Evolutionary conservation across 2,329 filamentous ascomycete genomes (phyloP).

Genomic region (Curvularia spicifera): DNA sequence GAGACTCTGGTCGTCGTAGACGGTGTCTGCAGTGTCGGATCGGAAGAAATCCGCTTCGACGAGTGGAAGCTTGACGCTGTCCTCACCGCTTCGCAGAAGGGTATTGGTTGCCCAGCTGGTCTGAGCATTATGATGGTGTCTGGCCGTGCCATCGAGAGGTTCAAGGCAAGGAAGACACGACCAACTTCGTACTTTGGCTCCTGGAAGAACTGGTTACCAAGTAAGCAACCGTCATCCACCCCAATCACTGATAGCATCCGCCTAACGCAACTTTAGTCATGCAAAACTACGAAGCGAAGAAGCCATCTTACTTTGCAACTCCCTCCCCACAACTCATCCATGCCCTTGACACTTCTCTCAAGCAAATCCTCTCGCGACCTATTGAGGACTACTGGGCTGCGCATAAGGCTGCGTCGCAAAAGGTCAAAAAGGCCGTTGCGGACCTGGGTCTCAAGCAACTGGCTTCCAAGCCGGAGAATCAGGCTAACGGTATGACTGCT

Average conservation of each 20-base stretch:
- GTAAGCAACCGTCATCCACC: slow-evolving; percentile 52
- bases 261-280: slow-evolving; percentile 68
- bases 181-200: slow-evolving; percentile 92
- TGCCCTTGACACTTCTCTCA: slow-evolving; percentile 87
- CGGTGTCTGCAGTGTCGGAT: slow-evolving; percentile 95
- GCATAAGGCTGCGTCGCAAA: slow-evolving; percentile 80
- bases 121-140: slow-evolving; percentile 95
- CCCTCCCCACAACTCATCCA: slow-evolving; percentile 93
- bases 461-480: slow-evolving; percentile 82
- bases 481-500: slow-evolving; percentile 97
- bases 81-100: slow-evolving; percentile 94
- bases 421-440: slow-evolving; percentile 81
- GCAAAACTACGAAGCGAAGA: slow-evolving; percentile 98
- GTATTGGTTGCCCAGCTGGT: slow-evolving; percentile 92
- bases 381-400: slow-evolving; percentile 81
- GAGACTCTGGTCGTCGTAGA: slow-evolving; percentile 92
- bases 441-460: slow-evolving; percentile 87
- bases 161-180: slow-evolving; percentile 80
- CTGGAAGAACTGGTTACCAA: slow-evolving; percentile 96
- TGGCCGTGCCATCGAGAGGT: slow-evolving; percentile 79
- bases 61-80: slow-evolving; percentile 93
- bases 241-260: background rate
- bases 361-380: slow-evolving; percentile 81
- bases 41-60: slow-evolving; percentile 95
- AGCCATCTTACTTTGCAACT: slow-evolving; percentile 97